Evolutionary conservation across 805 yeast species (phyloP), one percentile per base, ranked within the genome.

Genomic region (Lipomyces sp.): DNA sequence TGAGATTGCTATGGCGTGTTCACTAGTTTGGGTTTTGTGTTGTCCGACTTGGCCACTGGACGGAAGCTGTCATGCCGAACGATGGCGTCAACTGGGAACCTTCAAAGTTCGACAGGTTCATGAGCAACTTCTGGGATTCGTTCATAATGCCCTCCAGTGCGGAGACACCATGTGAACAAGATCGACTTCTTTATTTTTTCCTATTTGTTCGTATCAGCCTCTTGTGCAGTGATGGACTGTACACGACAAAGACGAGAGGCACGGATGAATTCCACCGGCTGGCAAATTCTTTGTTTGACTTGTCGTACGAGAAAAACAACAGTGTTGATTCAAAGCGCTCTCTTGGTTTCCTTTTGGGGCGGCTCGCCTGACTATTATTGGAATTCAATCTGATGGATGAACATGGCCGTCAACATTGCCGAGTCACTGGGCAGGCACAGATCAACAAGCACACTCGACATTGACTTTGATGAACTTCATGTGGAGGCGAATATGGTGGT

Each of bases 231-330:
- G n/a, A n/a, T n/a, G n/a, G n/a, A n/a, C n/a, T n/a, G n/a, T n/a
- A n/a, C n/a, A n/a, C n/a, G n/a, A n/a, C n/a, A n/a, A n/a, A n/a
- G 64, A 4, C 64, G 64, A 24, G 69, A 69, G 48, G 72, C 72
- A 10, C 64, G 69, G 8, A 61, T 53, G 63, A 34, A 30, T 66
- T 51, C 57, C 64, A 66, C 50, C 18, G 51, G 35, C 62, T 65
- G 3, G 69, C 69, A 10, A 66, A 66, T 57, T 34, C 69, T 15
- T 62, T 66, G 1, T 64, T 66, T 34, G 69, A 66, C 18, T 60
- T 66, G 51, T 53, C 59, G 18, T 66, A 64, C 39, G 69, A 66
- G 50, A 64, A 60, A 55, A 60, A 64, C 50, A 59, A 60, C 10
- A 34, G 60, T 58, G 15, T 54, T 66, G 5, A 33, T 66, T 7